These are phyloP conservation scores for Colletotrichum australisinense DNA, from an alignment of 2,329 filamentous ascomycete genomes.

Conservation along the genomic window DNA sequence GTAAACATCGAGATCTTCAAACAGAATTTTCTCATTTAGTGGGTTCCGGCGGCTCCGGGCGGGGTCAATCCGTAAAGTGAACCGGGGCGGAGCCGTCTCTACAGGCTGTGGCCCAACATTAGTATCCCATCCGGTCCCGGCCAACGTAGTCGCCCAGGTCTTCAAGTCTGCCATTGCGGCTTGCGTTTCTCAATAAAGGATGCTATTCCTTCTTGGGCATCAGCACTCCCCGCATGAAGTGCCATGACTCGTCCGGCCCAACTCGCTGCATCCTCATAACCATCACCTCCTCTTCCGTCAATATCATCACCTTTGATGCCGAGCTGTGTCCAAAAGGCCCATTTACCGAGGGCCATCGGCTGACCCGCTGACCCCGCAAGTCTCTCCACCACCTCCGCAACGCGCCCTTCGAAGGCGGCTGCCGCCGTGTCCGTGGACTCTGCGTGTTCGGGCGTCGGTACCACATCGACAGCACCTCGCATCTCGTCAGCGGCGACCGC, in stretches of 20 bases:
- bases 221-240: conserved; percentile 42
- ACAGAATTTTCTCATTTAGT: not conserved
- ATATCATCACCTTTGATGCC: conserved; percentile 32
- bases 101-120: not conserved
- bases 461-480: conserved; percentile 42
- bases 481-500: conserved; percentile 40
- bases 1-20: not conserved
- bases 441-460: conserved; percentile 32
- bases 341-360: conserved; percentile 47
- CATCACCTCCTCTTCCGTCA: conserved; percentile 37
- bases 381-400: conserved; percentile 39
- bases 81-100: not conserved
- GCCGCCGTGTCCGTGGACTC: conserved; percentile 37
- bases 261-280: conserved; percentile 40
- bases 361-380: conserved; percentile 41
- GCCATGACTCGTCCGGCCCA: conserved; percentile 46
- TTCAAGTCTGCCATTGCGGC: conserved; percentile 39
- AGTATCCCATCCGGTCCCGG: not conserved
- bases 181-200: conserved; percentile 42
- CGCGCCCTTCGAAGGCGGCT: conserved; percentile 39
- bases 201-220: conserved; percentile 44
- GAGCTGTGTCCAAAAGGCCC: conserved; percentile 49
- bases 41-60: too few relatives aligned
- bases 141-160: not conserved
- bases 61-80: too few relatives aligned